Evolutionary conservation across 768 basidiomycete genomes (phyloP), one percentile per base, ranked within the genome.

Genomic region (Mycena polygramma): DNA sequence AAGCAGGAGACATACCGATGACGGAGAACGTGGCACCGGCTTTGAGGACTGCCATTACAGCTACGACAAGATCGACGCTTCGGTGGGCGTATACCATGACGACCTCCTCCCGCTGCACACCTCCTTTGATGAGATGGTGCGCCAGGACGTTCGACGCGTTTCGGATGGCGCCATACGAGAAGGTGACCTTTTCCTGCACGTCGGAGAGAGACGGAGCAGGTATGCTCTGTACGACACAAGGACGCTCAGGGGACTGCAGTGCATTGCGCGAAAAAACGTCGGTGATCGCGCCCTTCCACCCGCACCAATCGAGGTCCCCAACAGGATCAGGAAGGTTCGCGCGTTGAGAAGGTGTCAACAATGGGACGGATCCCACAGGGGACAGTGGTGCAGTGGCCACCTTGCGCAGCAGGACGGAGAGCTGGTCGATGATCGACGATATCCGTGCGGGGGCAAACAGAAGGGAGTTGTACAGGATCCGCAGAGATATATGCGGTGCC

Each of bases 1-100:
- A 60, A 41, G 36, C 65, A 35, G 24, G 22, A 43, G 46, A 81
- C 91, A 72, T 55, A 97, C 96, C 97, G 54, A 99, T 97, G 69
- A 99, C 98, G 54, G 94, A 97, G 83, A 99, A 98, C 5, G 94
- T 96, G 0, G 94, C 97, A 35, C 98, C 98, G 4, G 94, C 95
- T 82, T 98, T 98, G 71, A 99, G 86, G 43, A 97, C 91, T 26
- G 95, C 98, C 92, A 99, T 94, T 10, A 99, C 96, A 7, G 97
- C 97, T 4, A 99, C 94, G 2, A 98, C 94, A 61, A 99, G 91
- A 79, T 99, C 97, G 55, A 98, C 96, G 74, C 94, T 95, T 41
- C 98, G 90, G 76, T 98, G 92, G 2, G 97, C 97, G 77, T 99
- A 99, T 22, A 99, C 93, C 92, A 97, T 98, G 62, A 99, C 96